Percentiles rank a stretch among this genome's conserved stretches.
Conservation (phyloP, 2,329 filamentous ascomycete species). For the Myotisia sp. region DNA sequence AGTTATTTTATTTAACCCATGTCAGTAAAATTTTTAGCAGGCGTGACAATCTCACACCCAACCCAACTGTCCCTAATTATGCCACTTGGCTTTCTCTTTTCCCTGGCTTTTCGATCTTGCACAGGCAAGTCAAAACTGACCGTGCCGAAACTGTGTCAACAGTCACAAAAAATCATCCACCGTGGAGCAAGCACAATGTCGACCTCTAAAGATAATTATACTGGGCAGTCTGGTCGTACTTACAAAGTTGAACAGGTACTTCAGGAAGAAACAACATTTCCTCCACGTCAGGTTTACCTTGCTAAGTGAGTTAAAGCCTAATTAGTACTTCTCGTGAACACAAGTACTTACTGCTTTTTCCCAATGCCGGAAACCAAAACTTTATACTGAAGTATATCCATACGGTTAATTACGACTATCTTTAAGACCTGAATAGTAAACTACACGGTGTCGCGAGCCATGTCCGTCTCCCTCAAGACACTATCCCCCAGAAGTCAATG, state of each 20-base stretch:
- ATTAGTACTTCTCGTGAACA: no score
- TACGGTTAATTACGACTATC: not conserved
- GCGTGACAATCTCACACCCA: no score
- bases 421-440: constrained; percentile 2
- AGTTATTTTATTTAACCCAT: no score
- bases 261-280: constrained; percentile 1
- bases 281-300: constrained; percentile 1
- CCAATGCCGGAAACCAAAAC: not conserved
- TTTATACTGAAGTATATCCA: constrained; percentile 14
- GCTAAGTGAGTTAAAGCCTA: not conserved
- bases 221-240: not conserved
- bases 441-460: constrained; percentile 2
- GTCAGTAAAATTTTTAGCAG: no score
- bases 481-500: constrained; percentile 32
- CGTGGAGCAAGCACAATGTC: not conserved
- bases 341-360: not conserved
- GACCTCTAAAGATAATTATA: not conserved
- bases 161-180: no score
- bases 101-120: no score
- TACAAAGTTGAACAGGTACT: not conserved
- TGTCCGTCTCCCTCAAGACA: constrained; percentile 26
- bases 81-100: no score
- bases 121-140: no score
- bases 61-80: no score
- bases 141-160: no score